phyloP scores from a whole-genome alignment of 2,329 filamentous ascomycete species.

The Ophiocordyceps camponoti-leonardi region DNA sequence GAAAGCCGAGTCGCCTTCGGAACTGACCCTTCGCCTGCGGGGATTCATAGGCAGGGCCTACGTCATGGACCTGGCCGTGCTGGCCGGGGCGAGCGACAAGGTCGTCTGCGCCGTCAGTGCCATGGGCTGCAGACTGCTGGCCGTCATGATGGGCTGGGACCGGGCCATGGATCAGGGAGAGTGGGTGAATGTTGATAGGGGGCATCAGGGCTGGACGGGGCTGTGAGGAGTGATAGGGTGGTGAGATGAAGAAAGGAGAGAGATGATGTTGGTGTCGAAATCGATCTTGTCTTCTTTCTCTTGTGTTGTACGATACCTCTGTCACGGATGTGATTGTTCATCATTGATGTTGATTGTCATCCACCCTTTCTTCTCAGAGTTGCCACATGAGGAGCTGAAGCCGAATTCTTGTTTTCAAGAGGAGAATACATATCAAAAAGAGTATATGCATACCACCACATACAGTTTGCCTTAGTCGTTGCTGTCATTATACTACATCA shows the following conservation, averaged over 20 bases:
- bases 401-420: too few species aligned
- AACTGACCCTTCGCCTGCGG: conserved; percentile 46
- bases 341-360: too few species aligned
- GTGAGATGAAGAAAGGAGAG: too few species aligned
- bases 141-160: conserved; percentile 80
- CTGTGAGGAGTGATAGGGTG: conserved; percentile 6
- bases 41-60: conserved; percentile 68
- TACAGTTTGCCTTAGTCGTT: too few species aligned
- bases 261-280: neutral
- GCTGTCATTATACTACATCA: too few species aligned
- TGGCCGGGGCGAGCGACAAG: conserved; percentile 49
- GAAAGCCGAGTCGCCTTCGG: conserved; percentile 18
- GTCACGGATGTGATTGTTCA: too few species aligned
- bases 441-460: too few species aligned
- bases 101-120: conserved; percentile 65
- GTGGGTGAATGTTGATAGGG: conserved; percentile 65
- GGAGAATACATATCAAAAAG: too few species aligned
- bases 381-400: too few species aligned
- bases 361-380: too few species aligned
- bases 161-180: conserved; percentile 37
- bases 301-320: too few species aligned
- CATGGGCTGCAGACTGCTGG: conserved; percentile 55
- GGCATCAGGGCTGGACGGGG: conserved; percentile 43
- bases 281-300: too few species aligned
- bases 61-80: conserved; percentile 60